Evolutionary conservation across 345 rosid genomes (phyloP).

Genomic region (Camelina laxa): DNA sequence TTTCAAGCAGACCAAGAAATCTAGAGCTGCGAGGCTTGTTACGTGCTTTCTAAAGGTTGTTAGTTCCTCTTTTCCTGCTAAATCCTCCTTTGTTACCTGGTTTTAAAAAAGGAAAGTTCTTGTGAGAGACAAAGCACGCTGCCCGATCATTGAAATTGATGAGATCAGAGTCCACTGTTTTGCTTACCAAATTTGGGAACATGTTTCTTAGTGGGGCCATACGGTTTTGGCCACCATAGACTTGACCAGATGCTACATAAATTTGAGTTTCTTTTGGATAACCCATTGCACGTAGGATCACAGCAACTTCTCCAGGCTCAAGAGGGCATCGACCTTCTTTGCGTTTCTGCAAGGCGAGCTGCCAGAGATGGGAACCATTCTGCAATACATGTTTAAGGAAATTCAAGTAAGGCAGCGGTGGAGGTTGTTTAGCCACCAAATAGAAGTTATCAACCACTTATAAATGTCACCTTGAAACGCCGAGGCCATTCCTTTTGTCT

Average conservation of each 20-base stretch:
- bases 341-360: slow-evolving; percentile 88
- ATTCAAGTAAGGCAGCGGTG: neutral
- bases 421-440: slow-evolving; percentile 27
- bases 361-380: slow-evolving; percentile 99
- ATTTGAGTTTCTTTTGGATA: slow-evolving; percentile 99
- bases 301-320: slow-evolving; percentile 99
- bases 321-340: slow-evolving; percentile 99
- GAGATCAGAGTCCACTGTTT: neutral
- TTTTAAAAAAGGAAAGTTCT: slow-evolving; percentile 2
- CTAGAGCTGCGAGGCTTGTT: slow-evolving; percentile 97
- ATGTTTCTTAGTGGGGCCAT: slow-evolving; percentile 98
- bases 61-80: slow-evolving; percentile 79
- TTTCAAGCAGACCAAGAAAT: slow-evolving; percentile 93
- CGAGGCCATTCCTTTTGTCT: slow-evolving; percentile 99
- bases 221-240: slow-evolving; percentile 98
- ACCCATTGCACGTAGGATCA: slow-evolving; percentile 95
- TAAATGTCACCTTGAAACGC: slow-evolving; percentile 76
- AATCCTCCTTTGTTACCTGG: slow-evolving; percentile 98
- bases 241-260: slow-evolving; percentile 99
- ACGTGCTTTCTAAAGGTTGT: slow-evolving; percentile 90
- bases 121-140: neutral
- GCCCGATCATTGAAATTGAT: neutral
- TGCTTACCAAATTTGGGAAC: slow-evolving; percentile 91
- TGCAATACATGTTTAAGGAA: slow-evolving; percentile 40
- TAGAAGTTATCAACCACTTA: neutral